These are phyloP conservation scores for Epichloe glyceriae DNA, from an alignment of 2,329 filamentous ascomycete species.

Conservation along the genomic window DNA sequence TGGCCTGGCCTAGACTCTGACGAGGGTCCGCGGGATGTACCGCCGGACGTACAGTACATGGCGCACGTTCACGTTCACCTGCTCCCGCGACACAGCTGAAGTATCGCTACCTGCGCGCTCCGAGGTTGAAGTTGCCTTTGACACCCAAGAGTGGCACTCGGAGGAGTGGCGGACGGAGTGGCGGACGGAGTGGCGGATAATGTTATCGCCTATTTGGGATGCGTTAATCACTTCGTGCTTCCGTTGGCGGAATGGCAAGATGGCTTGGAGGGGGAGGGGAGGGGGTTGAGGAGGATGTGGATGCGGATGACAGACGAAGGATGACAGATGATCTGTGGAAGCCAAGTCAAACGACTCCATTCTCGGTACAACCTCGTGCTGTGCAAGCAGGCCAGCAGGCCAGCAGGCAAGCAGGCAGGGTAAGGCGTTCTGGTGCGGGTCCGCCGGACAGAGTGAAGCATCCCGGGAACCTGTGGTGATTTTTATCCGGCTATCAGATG, in stretches of 20 bases:
- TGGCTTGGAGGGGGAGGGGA: not conserved
- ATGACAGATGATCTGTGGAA: not conserved
- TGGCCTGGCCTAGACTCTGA: not conserved
- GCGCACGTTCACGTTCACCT: not conserved
- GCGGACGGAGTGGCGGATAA: too few species aligned
- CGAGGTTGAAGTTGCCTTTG: too few species aligned
- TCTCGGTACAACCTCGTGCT: not conserved
- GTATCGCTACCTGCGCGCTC: too few species aligned
- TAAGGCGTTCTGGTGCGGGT: not conserved
- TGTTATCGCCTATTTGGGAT: not conserved
- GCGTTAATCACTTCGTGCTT: not conserved
- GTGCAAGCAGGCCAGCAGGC: too few species aligned
- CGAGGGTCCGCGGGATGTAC: slow-evolving; percentile 1
- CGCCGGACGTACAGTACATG: not conserved
- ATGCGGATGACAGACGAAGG: not conserved
- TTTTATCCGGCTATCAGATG: too few species aligned
- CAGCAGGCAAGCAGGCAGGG: too few species aligned
- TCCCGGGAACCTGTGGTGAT: too few species aligned
- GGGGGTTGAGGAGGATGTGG: not conserved
- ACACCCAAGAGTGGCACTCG: too few species aligned
- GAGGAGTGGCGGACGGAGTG: too few species aligned
- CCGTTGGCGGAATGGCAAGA: not conserved
- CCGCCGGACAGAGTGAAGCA: too few species aligned
- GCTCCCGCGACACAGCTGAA: not conserved
- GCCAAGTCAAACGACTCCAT: not conserved